phyloP scores from a whole-genome alignment of 2,329 filamentous ascomycete species.

The Cladophialophora yegresii region DNA sequence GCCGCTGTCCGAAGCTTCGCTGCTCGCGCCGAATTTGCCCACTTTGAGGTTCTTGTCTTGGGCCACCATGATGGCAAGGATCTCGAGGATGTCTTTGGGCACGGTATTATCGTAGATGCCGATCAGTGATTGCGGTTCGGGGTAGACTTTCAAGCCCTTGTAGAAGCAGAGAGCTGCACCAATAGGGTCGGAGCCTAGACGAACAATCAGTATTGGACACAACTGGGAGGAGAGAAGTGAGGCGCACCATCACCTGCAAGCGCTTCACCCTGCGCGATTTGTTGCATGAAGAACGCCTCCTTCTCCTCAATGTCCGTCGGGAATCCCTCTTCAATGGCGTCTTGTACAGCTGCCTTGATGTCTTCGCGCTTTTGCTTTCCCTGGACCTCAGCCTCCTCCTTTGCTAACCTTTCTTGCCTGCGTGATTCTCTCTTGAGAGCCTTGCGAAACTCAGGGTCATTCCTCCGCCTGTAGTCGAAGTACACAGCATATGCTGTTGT shows the following conservation, averaged over 20 bases:
- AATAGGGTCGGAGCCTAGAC: constrained; percentile 52
- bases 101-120: constrained; percentile 98
- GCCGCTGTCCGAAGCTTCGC: constrained; percentile 34
- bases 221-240: background rate
- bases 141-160: constrained; percentile 98
- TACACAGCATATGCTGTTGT: constrained; percentile 62
- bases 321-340: constrained; percentile 88
- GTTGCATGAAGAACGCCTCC: constrained; percentile 94
- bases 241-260: constrained; percentile 73
- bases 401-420: constrained; percentile 50
- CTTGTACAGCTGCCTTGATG: constrained; percentile 74
- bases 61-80: constrained; percentile 97
- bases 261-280: constrained; percentile 84
- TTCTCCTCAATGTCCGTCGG: constrained; percentile 87
- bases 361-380: constrained; percentile 58
- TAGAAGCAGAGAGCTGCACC: constrained; percentile 95
- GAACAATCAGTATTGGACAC: constrained; percentile 24
- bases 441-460: constrained; percentile 64
- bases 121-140: constrained; percentile 87
- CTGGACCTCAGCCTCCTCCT: constrained; percentile 52
- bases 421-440: constrained; percentile 56
- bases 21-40: constrained; percentile 42
- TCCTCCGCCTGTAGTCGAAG: constrained; percentile 67
- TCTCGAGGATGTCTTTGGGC: constrained; percentile 92
- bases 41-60: constrained; percentile 75